Conservation (phyloP, 2,329 filamentous ascomycete genomes). For the Monilinia aucupariae region DNA sequence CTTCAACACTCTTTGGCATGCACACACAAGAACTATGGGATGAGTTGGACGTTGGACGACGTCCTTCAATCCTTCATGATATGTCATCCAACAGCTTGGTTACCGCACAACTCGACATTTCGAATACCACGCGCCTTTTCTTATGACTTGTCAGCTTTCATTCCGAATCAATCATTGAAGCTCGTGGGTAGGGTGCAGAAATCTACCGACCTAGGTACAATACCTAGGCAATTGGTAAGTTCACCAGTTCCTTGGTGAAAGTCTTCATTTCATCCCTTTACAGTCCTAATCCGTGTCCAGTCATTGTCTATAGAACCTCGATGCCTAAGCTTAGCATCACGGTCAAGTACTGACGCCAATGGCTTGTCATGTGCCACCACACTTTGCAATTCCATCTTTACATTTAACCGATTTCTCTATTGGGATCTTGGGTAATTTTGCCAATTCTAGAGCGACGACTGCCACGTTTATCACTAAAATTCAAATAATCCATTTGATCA, state of each 20-base stretch:
- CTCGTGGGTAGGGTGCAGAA: slow-evolving; percentile 7
- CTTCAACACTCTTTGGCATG: background rate
- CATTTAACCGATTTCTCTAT: background rate
- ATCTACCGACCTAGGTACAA: too few species aligned
- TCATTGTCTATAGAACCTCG: background rate
- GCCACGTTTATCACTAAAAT: slow-evolving; percentile 3
- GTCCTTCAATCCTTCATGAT: background rate
- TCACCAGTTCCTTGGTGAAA: background rate
- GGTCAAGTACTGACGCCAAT: background rate
- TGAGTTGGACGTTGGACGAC: background rate
- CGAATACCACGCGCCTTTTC: slow-evolving; percentile 10
- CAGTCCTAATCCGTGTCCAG: background rate
- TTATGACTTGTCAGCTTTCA: slow-evolving; percentile 16
- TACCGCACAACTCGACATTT: background rate
- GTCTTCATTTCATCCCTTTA: background rate
- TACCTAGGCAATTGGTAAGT: too few species aligned
- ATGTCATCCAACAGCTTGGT: background rate
- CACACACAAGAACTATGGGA: background rate
- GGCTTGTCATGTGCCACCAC: slow-evolving; percentile 3
- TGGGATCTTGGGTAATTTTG: background rate
- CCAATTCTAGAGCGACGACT: background rate
- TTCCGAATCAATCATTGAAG: slow-evolving; percentile 13
- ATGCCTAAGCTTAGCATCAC: background rate
- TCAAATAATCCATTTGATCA: background rate
- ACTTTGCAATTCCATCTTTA: background rate